Conservation (phyloP, 352 stramenopile genomes). For the Halophytophthora batemanensis region DNA sequence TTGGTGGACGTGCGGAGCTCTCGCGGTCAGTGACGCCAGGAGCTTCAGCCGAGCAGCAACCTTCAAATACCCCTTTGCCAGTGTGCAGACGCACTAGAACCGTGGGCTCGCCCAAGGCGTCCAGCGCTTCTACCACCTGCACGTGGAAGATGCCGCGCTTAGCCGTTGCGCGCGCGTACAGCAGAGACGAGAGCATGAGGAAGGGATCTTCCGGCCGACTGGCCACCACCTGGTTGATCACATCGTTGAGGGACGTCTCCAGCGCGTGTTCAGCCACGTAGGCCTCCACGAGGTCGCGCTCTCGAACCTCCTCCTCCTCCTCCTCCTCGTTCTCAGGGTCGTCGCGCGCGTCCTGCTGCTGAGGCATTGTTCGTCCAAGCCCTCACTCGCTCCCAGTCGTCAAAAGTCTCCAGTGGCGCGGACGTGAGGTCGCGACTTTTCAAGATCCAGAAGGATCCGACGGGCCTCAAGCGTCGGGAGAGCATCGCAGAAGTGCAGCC, state of each 20-base stretch:
- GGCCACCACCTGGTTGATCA: conserved; percentile 71
- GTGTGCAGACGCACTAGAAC: conserved; percentile 63
- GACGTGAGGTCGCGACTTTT: too few relatives aligned
- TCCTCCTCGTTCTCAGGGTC: conserved; percentile 20
- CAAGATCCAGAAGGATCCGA: conserved; percentile 23
- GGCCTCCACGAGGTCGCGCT: conserved; percentile 72
- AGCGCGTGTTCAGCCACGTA: conserved; percentile 73
- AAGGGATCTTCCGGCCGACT: conserved; percentile 64
- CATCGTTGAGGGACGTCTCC: conserved; percentile 61
- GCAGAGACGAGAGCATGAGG: conserved; percentile 58
- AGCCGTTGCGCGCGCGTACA: conserved; percentile 56
- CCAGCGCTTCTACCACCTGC: conserved; percentile 53
- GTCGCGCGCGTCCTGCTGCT: conserved; percentile 16
- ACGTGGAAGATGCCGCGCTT: conserved; percentile 69
- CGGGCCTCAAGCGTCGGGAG: conserved; percentile 1
- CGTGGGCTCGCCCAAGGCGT: conserved; percentile 33
- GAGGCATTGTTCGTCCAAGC: conserved; percentile 8
- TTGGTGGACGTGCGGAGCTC: conserved; percentile 2
- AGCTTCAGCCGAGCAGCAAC: conserved; percentile 34
- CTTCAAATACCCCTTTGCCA: conserved; percentile 62
- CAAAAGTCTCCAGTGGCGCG: too few relatives aligned
- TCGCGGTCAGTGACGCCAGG: conserved; percentile 34
- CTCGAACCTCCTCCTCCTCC: conserved; percentile 35
- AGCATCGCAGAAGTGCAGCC: too few relatives aligned
- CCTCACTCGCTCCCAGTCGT: too few relatives aligned